A percentile compares a stretch with the other conserved stretches of the same genome.
Evolutionary conservation across 352 stramenopile species (phyloP).

Genomic region (Phytophthora constricta): DNA sequence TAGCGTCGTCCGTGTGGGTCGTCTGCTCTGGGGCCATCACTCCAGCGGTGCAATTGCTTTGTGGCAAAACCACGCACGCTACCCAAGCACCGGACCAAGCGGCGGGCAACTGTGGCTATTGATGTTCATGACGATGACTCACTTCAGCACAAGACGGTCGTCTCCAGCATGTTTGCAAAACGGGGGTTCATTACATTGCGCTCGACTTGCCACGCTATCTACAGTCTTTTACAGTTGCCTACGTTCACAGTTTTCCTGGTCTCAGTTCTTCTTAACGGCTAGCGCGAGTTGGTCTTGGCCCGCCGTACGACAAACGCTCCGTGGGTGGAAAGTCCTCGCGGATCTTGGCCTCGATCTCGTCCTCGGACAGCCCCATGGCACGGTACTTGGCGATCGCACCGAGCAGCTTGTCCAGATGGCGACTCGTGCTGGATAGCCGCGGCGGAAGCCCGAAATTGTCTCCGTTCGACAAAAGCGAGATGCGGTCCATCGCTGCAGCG

Average conservation of each 20-base stretch:
- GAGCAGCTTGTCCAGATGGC: constrained; percentile 66
- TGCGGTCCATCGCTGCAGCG: too few species aligned
- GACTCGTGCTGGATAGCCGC: constrained; percentile 63
- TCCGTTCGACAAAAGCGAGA: constrained; percentile 56
- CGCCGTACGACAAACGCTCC: constrained; percentile 43
- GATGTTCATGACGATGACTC: too few species aligned
- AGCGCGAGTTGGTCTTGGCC: constrained; percentile 16
- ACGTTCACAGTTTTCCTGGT: constrained; percentile 21
- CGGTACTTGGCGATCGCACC: constrained; percentile 72
- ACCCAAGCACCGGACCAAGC: neutral
- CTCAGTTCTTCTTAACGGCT: constrained; percentile 29
- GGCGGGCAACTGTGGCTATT: too few species aligned
- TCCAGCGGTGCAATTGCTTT: neutral
- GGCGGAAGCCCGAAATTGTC: constrained; percentile 66
- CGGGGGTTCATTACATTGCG: constrained; percentile 28
- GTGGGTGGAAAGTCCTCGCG: constrained; percentile 67
- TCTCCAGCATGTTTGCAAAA: constrained; percentile 23
- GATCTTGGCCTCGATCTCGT: constrained; percentile 73
- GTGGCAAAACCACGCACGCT: neutral
- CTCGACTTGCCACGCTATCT: constrained; percentile 31
- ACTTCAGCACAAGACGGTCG: too few species aligned
- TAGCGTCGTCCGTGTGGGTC: too few species aligned
- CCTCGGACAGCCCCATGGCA: constrained; percentile 57
- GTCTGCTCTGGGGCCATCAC: too few species aligned
- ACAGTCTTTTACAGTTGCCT: constrained; percentile 35